Base-by-base conservation (phyloP, 2,329 filamentous ascomycete species). In the Talaromyces sp. region DNA sequence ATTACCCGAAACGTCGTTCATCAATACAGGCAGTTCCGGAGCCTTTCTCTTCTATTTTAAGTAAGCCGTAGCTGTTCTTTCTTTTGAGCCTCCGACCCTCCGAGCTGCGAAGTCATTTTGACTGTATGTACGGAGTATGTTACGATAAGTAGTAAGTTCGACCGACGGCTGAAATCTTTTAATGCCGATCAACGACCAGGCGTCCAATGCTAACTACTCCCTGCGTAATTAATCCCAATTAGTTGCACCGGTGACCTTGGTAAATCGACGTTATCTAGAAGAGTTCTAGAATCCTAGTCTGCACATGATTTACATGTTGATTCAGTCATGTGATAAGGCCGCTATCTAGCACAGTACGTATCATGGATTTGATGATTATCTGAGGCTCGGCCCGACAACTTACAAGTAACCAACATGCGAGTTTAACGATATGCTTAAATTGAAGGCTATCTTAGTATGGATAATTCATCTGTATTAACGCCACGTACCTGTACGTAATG, bases 161-260 rank as follows among this genome's bases (percentile, higher is more conserved):
- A n/a, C 52, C 33, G 39, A 54, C 31, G 36, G 52, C 25, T 54
- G 37, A 40, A 40, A 9, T 28, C 21, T 17, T 2, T n/a, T n/a
- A n/a, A 17, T 22, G 53, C 19, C 21, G 53, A 48, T 56, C 33
- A 56, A 31, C 21, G 53, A 48, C 48, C 33, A 56, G 41, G 41
- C 31, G 40, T 46, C 52, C 25, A 53, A 33, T 25, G 19, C 48
- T 51, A 51, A 37, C 17, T 31, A 17, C 7, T 5, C n/a, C 11
- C 4, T 15, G 36, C 11, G 10, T 39, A 13, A 39, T 39, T 39
- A 15, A 13, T 15, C 3, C 3, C 22, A 45, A 25, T 35, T 35
- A 28, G 10, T 5, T 31, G 28, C 43, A 17, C 19, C n/a, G 25
- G 5, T 25, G n/a, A 48, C 1, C 43, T n/a, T 31, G 10, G 35